Evolutionary conservation across 768 basidiomycete genomes (phyloP).

Genomic region (Leccinum barrowsii): DNA sequence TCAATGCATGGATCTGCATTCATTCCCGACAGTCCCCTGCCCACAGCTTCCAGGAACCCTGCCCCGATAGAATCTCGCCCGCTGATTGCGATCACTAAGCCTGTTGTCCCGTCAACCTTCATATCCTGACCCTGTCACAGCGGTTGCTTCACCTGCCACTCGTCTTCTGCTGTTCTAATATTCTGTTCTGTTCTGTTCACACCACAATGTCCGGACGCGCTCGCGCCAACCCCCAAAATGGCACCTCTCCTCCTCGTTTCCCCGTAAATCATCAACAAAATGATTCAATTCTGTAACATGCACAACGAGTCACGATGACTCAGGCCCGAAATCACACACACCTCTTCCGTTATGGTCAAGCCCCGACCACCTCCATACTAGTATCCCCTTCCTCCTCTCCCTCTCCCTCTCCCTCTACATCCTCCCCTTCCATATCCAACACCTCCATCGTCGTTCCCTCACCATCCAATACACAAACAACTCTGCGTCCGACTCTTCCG

Average conservation of each 20-base stretch:
- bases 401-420: constrained; percentile 43
- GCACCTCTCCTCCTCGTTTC: constrained; percentile 31
- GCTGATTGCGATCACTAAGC: constrained; percentile 23
- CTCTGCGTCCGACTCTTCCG: constrained; percentile 67
- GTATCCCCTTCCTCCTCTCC: constrained; percentile 32
- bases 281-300: constrained; percentile 8
- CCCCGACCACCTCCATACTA: constrained; percentile 22
- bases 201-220: constrained; percentile 40
- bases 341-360: constrained; percentile 16
- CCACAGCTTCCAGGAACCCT: constrained; percentile 31
- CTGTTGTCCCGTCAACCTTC: constrained; percentile 8
- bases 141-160: constrained; percentile 5
- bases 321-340: constrained; percentile 15
- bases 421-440: constrained; percentile 73
- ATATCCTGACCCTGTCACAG: constrained; percentile 18
- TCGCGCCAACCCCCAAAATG: constrained; percentile 20
- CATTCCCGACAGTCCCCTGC: constrained; percentile 29
- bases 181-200: constrained; percentile 34
- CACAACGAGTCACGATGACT: constrained; percentile 27
- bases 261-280: constrained; percentile 20
- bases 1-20: constrained; percentile 29
- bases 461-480: constrained; percentile 70
- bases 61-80: constrained; percentile 22
- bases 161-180: constrained; percentile 25
- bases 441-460: constrained; percentile 64